These are phyloP conservation scores for Tetradesmus lagerheimii DNA, from an alignment of 139 green algal genomes.

Conservation along the genomic window DNA sequence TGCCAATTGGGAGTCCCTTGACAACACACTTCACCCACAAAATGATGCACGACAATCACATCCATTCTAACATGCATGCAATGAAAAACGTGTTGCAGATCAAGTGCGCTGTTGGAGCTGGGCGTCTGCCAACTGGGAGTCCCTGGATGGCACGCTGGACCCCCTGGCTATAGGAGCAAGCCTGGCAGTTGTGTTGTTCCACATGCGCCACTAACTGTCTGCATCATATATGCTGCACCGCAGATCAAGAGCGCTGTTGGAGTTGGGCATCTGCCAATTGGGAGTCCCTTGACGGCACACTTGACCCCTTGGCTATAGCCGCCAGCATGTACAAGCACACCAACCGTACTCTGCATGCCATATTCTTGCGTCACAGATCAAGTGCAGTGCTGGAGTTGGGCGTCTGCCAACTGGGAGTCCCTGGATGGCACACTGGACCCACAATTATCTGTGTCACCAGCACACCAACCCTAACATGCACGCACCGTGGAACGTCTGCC, in stretches of 20 bases:
- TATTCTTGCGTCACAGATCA: neutral
- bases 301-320: neutral
- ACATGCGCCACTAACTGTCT: no score
- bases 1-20: no score
- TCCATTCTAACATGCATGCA: no score
- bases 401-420: neutral
- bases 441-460: neutral
- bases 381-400: neutral
- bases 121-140: neutral
- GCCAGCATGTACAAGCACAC: neutral
- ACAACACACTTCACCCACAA: no score
- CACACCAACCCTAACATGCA: no score
- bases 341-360: no score
- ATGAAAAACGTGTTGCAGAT: neutral
- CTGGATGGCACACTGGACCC: slow-evolving; percentile 19
- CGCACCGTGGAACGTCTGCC: no score
- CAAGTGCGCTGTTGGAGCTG: neutral
- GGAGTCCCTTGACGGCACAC: no score
- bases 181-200: no score
- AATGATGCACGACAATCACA: neutral
- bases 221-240: no score
- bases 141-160: slow-evolving; percentile 5
- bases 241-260: no score
- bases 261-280: no score
- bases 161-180: neutral